Percentiles rank a stretch among this genome's conserved stretches.
Evolutionary conservation across 2,329 filamentous ascomycete genomes (phyloP).

Genomic region (Hypomyces perniciosus): DNA sequence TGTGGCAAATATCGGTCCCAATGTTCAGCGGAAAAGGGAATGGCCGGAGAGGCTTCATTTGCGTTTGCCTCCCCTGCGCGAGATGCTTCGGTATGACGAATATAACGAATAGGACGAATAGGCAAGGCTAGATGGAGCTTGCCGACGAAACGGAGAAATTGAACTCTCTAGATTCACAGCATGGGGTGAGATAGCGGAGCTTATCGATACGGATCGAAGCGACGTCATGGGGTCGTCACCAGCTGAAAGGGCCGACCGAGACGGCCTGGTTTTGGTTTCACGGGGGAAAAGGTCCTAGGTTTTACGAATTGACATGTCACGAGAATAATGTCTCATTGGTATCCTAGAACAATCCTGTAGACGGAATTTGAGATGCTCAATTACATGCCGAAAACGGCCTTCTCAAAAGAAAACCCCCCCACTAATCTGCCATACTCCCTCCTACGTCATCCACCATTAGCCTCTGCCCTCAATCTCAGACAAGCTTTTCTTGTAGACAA

Average conservation of each 20-base stretch:
- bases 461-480: not conserved
- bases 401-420: not conserved
- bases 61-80: not conserved
- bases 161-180: conserved; percentile 3
- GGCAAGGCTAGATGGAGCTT: no score
- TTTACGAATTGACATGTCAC: not conserved
- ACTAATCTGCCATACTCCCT: not conserved
- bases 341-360: not conserved
- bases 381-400: not conserved
- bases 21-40: conserved; percentile 64
- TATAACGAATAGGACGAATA: not conserved
- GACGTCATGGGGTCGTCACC: conserved; percentile 11
- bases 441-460: conserved; percentile 4
- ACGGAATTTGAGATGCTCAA: not conserved
- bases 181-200: not conserved
- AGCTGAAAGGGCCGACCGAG: not conserved
- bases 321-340: not conserved
- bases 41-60: conserved; percentile 29
- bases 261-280: not conserved
- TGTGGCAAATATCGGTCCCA: conserved; percentile 73
- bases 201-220: conserved; percentile 17
- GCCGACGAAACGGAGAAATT: not conserved
- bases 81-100: not conserved
- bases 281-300: conserved; percentile 16
- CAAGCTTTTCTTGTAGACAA: no score